Evolutionary conservation across 2,329 filamentous ascomycete genomes (phyloP).

Genomic region (Trichoderma pleuroti): DNA sequence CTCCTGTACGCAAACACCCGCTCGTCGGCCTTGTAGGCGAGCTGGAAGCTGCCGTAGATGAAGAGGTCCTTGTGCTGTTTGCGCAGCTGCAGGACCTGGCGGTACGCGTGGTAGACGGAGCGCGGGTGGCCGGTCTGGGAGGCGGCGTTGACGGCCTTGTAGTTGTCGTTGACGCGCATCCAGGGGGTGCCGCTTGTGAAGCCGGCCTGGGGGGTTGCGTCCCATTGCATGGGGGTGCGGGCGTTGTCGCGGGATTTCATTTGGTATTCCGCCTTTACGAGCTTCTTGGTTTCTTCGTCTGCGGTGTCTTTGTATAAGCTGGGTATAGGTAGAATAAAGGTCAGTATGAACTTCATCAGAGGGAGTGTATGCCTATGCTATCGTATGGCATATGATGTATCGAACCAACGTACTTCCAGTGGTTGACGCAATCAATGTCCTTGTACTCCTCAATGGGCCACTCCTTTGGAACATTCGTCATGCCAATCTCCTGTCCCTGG

Average conservation of each 20-base stretch:
- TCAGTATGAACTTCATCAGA: not conserved
- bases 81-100: conserved; percentile 54
- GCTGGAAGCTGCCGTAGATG: conserved; percentile 58
- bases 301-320: conserved; percentile 38
- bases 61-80: conserved; percentile 61
- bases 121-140: conserved; percentile 45
- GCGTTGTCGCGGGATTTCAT: conserved; percentile 65
- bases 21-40: conserved; percentile 37
- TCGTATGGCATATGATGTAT: not conserved
- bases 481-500: conserved; percentile 66
- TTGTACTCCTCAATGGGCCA: conserved; percentile 66
- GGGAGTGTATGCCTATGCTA: not conserved
- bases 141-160: conserved; percentile 59
- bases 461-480: conserved; percentile 58
- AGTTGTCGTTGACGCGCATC: conserved; percentile 68
- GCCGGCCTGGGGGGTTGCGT: conserved; percentile 55
- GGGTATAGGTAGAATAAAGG: not conserved
- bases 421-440: conserved; percentile 59
- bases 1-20: conserved; percentile 39
- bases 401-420: conserved; percentile 40
- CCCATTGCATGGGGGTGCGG: conserved; percentile 71
- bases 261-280: conserved; percentile 46
- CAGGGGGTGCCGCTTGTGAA: conserved; percentile 63
- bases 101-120: conserved; percentile 61
- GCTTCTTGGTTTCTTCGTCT: conserved; percentile 37